A percentile compares a stretch with the other conserved stretches of the same genome.
These are phyloP conservation scores for Vitis hybrid DNA, from an alignment of 177 flowering plant species.

Conservation along the genomic window DNA sequence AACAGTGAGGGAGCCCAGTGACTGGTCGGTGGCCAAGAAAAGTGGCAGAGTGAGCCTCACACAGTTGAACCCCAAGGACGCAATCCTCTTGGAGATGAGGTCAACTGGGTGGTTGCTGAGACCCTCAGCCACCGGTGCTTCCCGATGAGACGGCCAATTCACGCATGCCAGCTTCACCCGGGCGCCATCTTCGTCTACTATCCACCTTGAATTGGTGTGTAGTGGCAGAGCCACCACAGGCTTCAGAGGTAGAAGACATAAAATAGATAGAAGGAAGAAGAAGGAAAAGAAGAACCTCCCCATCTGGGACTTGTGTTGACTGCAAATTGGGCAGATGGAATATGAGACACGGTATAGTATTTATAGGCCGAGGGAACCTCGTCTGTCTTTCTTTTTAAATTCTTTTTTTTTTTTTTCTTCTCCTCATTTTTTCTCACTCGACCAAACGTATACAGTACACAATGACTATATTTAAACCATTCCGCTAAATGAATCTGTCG, in stretches of 20 bases:
- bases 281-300: constrained; percentile 6
- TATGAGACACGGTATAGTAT: too few species aligned
- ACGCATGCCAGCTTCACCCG: constrained; percentile 83
- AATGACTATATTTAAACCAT: too few species aligned
- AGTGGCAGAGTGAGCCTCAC: constrained; percentile 87
- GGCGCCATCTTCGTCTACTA: constrained; percentile 61
- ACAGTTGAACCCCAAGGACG: constrained; percentile 72
- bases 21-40: constrained; percentile 52
- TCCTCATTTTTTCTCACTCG: too few species aligned
- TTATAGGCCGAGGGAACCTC: too few species aligned
- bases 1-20: constrained; percentile 57
- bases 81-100: constrained; percentile 46
- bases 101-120: constrained; percentile 74
- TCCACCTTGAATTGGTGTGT: constrained; percentile 71
- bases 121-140: constrained; percentile 77
- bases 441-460: too few species aligned
- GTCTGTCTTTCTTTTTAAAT: too few species aligned
- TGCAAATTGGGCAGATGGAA: too few species aligned
- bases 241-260: background rate
- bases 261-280: background rate
- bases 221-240: constrained; percentile 44
- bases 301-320: constrained; percentile 10
- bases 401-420: too few species aligned
- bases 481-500: too few species aligned
- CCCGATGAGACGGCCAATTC: constrained; percentile 78